Conservation (phyloP, 2,329 filamentous ascomycete species). For the Fusarium sp. region DNA sequence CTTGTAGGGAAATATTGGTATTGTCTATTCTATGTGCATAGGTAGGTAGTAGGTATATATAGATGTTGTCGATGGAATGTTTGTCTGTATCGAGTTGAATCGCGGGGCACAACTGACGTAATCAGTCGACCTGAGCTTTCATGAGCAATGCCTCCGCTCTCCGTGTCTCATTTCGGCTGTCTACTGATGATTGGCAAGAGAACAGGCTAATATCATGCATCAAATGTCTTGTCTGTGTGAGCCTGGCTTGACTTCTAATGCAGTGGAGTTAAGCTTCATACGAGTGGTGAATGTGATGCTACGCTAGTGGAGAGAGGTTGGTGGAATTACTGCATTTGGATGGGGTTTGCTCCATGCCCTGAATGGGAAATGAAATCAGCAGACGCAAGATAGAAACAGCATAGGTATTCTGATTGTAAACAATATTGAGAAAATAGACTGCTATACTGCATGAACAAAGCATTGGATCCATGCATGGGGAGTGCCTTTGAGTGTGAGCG, state of each 20-base stretch:
- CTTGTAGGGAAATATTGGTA: background rate
- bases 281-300: conserved; percentile 3
- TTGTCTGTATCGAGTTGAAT: background rate
- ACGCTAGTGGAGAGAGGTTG: conserved; percentile 9
- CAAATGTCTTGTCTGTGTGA: conserved; percentile 4
- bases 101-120: conserved; percentile 39
- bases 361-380: conserved; percentile 1
- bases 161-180: background rate
- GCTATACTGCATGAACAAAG: too few relatives aligned
- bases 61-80: background rate
- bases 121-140: conserved; percentile 7
- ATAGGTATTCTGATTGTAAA: background rate
- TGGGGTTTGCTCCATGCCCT: background rate
- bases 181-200: conserved; percentile 9
- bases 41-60: conserved; percentile 8
- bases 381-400: background rate
- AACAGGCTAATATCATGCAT: background rate
- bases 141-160: conserved; percentile 20
- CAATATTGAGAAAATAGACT: background rate
- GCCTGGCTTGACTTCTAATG: background rate
- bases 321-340: conserved; percentile 4
- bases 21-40: background rate
- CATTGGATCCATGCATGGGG: background rate
- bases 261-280: conserved; percentile 1
- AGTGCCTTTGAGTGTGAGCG: background rate